Conservation (phyloP, 768 basidiomycete species). For the Lactarius pseudohatsudake region DNA sequence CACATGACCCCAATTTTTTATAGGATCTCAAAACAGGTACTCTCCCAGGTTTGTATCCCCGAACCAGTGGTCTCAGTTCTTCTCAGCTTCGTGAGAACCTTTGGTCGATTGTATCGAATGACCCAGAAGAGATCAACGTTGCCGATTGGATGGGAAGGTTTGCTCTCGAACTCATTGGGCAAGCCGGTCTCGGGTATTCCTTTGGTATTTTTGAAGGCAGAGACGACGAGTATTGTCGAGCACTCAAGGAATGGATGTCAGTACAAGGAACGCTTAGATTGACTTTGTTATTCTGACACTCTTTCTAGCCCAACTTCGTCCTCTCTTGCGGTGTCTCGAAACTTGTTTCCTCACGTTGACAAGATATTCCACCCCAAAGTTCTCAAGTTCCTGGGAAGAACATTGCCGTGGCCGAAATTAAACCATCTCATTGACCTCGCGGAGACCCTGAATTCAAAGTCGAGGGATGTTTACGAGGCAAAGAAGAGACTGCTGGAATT, state of each 20-base stretch:
- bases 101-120: not conserved
- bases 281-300: not conserved
- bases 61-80: not conserved
- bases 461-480: conserved; percentile 36
- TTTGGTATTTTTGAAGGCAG: conserved; percentile 21
- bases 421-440: conserved; percentile 39
- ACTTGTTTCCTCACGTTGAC: conserved; percentile 21
- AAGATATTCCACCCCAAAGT: conserved; percentile 29
- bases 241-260: conserved; percentile 28
- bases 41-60: not conserved
- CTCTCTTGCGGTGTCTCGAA: conserved; percentile 8
- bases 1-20: conserved; percentile 30
- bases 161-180: conserved; percentile 31
- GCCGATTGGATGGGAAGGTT: conserved; percentile 25
- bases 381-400: conserved; percentile 36
- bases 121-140: conserved; percentile 26
- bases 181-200: conserved; percentile 31
- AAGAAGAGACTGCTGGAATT: conserved; percentile 40
- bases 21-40: conserved; percentile 23
- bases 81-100: not conserved
- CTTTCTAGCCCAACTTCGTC: conserved; percentile 20
- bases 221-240: not conserved
- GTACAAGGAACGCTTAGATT: not conserved
- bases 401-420: conserved; percentile 36
- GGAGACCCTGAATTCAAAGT: conserved; percentile 36